Percentiles rank a stretch among this genome's conserved stretches.
Conservation (phyloP, 257 asterid genomes). For the Cordia subcordata region DNA sequence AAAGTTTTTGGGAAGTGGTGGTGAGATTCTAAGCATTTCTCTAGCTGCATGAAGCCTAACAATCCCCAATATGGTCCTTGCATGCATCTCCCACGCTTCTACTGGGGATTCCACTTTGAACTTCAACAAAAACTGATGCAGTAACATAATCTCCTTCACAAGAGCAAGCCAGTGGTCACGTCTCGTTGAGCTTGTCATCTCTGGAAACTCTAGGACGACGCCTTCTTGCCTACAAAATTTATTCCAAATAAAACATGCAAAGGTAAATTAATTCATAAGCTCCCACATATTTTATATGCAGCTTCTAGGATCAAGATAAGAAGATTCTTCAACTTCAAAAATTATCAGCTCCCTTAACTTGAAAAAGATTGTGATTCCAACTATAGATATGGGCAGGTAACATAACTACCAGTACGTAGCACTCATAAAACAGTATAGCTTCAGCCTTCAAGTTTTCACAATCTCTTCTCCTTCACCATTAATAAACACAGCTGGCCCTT, state of each 20-base stretch:
- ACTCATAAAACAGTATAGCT: too few species aligned
- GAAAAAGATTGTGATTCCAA: too few species aligned
- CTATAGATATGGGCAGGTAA: too few species aligned
- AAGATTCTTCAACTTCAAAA: too few species aligned
- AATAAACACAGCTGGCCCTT: too few species aligned
- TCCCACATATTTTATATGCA: not conserved
- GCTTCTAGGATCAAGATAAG: too few species aligned
- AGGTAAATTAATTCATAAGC: not conserved
- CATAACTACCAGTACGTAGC: too few species aligned
- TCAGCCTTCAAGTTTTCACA: too few species aligned
- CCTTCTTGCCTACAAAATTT: conserved; percentile 49
- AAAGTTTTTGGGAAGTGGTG: conserved; percentile 68
- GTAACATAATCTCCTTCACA: conserved; percentile 57
- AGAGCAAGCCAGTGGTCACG: conserved; percentile 93
- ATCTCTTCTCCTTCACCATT: too few species aligned
- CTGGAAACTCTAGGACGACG: conserved; percentile 76
- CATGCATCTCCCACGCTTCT: conserved; percentile 72
- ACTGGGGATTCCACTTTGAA: conserved; percentile 41
- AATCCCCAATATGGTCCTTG: conserved; percentile 72
- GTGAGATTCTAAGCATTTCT: conserved; percentile 85
- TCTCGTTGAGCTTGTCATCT: conserved; percentile 87
- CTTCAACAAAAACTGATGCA: conserved; percentile 56
- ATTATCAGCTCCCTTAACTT: too few species aligned
- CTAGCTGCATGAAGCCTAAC: conserved; percentile 91
- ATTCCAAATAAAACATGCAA: not conserved